These are phyloP conservation scores for Sclerotinia sclerotiorum DNA, from an alignment of 2,329 filamentous ascomycete genomes.

Conservation along the genomic window DNA sequence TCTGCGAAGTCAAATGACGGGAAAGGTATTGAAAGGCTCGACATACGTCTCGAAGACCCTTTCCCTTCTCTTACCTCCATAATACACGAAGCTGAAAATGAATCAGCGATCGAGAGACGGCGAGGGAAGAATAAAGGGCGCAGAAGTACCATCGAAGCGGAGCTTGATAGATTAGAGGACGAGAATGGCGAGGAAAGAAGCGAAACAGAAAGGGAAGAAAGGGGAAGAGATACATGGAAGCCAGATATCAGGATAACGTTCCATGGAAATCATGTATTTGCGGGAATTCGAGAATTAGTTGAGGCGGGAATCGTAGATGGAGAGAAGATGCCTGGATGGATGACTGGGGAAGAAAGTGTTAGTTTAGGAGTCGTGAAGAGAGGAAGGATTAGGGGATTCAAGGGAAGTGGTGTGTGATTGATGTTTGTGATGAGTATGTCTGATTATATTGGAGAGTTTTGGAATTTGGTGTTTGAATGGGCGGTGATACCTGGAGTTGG, in stretches of 20 bases:
- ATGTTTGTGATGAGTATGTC: background rate
- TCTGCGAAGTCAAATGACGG: conserved; percentile 56
- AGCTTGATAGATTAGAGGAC: conserved; percentile 35
- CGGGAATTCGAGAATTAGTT: conserved; percentile 73
- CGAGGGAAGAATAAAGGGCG: conserved; percentile 35
- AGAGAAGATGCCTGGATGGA: conserved; percentile 80
- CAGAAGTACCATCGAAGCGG: conserved; percentile 33
- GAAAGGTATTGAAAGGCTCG: conserved; percentile 60
- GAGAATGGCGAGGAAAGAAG: conserved; percentile 36
- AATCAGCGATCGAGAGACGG: conserved; percentile 30
- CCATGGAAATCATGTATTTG: conserved; percentile 75
- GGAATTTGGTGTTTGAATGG: background rate
- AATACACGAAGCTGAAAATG: conserved; percentile 30
- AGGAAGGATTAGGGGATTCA: conserved; percentile 62
- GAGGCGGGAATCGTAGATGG: conserved; percentile 75
- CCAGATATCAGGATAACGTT: conserved; percentile 67
- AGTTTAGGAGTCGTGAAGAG: conserved; percentile 68
- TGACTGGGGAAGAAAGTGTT: conserved; percentile 83
- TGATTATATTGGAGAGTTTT: background rate
- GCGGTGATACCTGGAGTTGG: conserved; percentile 12
- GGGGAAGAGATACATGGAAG: conserved; percentile 45
- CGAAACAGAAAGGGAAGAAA: conserved; percentile 25
- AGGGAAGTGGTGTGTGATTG: conserved; percentile 49
- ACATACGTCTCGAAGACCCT: conserved; percentile 58
- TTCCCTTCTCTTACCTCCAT: conserved; percentile 45